Conservation (phyloP, 2,329 filamentous ascomycete genomes). For the Cercospora sp. region DNA sequence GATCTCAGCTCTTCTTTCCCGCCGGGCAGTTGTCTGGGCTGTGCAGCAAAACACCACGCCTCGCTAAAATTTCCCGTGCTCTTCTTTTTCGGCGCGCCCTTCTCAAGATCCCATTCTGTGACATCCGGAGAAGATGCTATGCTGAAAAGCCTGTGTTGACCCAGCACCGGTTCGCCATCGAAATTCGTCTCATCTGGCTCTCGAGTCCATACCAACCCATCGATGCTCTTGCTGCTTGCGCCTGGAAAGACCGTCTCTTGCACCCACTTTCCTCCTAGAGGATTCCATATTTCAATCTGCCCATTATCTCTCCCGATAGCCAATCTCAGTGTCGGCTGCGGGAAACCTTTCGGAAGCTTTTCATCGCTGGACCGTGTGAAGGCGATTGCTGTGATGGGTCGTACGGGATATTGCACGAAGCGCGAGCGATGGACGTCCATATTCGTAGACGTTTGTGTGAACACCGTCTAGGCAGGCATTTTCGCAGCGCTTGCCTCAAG, state of each 20-base stretch:
- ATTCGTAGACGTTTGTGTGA: constrained; percentile 4
- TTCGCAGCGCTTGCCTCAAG: background rate
- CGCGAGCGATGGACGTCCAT: constrained; percentile 98
- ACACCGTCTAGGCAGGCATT: background rate
- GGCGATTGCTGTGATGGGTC: constrained; percentile 89
- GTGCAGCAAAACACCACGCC: constrained; percentile 92
- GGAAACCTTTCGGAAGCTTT: constrained; percentile 40
- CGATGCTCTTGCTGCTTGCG: constrained; percentile 65
- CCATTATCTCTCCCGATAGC: constrained; percentile 92
- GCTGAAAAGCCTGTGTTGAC: constrained; percentile 85
- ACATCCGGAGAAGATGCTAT: constrained; percentile 90
- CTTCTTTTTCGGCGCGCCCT: constrained; percentile 73
- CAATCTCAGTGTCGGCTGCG: constrained; percentile 65
- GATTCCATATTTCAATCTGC: constrained; percentile 98
- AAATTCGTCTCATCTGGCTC: constrained; percentile 72
- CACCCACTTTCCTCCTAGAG: constrained; percentile 76
- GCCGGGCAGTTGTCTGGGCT: constrained; percentile 58
- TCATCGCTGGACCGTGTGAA: constrained; percentile 74
- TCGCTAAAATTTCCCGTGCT: constrained; percentile 92
- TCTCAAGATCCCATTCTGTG: constrained; percentile 91
- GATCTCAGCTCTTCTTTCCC: constrained; percentile 31
- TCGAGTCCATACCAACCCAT: constrained; percentile 88
- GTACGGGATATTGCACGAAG: constrained; percentile 89
- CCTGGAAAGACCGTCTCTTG: constrained; percentile 86
- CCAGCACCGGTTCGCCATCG: constrained; percentile 62